These are phyloP conservation scores for Ustilago hordei DNA, from an alignment of 1,284 basidiomycete genomes.

Conservation along the genomic window DNA sequence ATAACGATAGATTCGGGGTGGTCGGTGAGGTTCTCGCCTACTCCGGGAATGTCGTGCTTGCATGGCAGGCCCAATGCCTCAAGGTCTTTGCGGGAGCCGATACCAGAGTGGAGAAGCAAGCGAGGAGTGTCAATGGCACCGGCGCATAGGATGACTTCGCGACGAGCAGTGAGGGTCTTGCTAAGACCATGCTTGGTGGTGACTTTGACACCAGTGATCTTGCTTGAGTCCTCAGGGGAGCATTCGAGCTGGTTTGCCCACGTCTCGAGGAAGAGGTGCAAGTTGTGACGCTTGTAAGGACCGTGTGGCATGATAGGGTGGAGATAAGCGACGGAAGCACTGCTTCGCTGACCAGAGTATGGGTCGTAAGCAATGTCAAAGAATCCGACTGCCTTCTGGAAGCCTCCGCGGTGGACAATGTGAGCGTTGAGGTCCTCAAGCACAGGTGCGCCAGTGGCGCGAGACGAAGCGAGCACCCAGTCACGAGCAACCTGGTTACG, in stretches of 20 bases:
- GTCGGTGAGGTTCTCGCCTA: constrained; percentile 74
- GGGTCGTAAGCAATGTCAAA: constrained; percentile 70
- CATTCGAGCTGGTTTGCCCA: constrained; percentile 65
- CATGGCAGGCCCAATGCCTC: constrained; percentile 70
- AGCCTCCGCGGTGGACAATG: constrained; percentile 64
- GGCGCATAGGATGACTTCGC: constrained; percentile 67
- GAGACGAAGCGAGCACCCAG: constrained; percentile 65
- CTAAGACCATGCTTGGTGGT: constrained; percentile 56
- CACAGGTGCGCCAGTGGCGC: constrained; percentile 64
- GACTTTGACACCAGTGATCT: constrained; percentile 61
- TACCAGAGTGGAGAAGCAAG: constrained; percentile 74
- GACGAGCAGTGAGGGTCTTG: constrained; percentile 61
- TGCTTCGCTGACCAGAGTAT: constrained; percentile 64
- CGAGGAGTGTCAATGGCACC: constrained; percentile 72
- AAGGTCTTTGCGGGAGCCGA: constrained; percentile 72
- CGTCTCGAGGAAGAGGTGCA: constrained; percentile 70
- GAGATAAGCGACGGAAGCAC: constrained; percentile 68
- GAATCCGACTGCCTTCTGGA: constrained; percentile 68
- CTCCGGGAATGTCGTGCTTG: constrained; percentile 72
- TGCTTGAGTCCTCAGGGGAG: constrained; percentile 41
- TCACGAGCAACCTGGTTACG: constrained; percentile 68
- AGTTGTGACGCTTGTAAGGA: constrained; percentile 63
- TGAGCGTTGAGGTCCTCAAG: constrained; percentile 67
- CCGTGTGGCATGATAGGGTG: constrained; percentile 70
- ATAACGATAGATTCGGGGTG: constrained; percentile 71